Percentiles rank a stretch among this genome's conserved stretches.
phyloP scores from a whole-genome alignment of 2,329 filamentous ascomycete species.

The Aureobasidium melanogenum region DNA sequence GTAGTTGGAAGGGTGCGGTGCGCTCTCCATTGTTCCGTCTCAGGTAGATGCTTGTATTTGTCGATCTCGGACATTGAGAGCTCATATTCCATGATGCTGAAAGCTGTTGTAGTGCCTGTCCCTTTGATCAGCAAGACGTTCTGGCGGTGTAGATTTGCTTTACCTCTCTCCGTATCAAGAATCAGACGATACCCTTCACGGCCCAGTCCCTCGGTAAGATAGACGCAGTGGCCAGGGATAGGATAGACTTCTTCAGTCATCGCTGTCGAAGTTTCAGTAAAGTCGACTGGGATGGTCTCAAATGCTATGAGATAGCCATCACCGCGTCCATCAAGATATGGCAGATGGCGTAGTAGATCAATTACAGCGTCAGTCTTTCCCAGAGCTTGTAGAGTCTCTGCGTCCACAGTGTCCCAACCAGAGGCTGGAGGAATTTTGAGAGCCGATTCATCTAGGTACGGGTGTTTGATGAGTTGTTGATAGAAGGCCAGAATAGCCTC shows the following conservation, averaged over 20 bases:
- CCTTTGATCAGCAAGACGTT: not conserved
- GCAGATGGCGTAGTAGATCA: not conserved
- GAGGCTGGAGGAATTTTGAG: not conserved
- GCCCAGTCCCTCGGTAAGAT: not conserved
- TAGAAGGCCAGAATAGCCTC: not conserved
- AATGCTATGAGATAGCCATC: not conserved
- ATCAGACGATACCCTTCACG: not conserved
- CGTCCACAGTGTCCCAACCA: not conserved
- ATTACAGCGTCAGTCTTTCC: not conserved
- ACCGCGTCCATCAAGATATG: not conserved
- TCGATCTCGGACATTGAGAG: not conserved
- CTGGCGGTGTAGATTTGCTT: not conserved
- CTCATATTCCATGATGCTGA: not conserved
- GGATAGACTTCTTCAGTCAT: not conserved
- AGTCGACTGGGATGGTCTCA: not conserved
- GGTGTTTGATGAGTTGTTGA: not conserved
- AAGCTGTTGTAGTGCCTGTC: not conserved
- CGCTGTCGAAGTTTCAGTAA: not conserved
- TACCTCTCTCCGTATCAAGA: not conserved
- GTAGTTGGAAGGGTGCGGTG: not conserved
- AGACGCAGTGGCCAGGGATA: not conserved
- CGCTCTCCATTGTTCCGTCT: not conserved
- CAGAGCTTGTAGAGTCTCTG: not conserved
- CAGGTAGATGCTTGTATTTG: not conserved
- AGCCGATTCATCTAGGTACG: not conserved